Conservation (phyloP, 768 basidiomycete species). For the Harrya chromipes region DNA sequence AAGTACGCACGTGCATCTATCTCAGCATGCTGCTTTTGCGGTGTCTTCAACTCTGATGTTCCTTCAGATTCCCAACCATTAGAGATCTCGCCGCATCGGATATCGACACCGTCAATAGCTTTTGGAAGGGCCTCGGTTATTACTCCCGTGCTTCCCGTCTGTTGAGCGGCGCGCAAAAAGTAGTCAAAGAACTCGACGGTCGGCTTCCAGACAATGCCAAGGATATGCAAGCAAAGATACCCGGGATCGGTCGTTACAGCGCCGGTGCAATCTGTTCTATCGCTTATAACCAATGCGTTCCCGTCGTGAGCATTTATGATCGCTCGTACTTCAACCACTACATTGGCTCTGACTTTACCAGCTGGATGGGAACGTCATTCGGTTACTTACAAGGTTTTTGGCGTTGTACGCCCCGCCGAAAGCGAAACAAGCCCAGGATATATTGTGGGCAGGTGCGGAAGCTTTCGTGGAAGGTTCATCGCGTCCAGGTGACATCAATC, state of each 20-base stretch:
- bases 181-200: constrained; percentile 61
- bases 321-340: background rate
- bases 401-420: constrained; percentile 83
- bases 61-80: constrained; percentile 75
- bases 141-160: constrained; percentile 84
- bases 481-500: constrained; percentile 81
- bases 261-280: constrained; percentile 85
- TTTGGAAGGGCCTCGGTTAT: constrained; percentile 93
- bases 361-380: constrained; percentile 90
- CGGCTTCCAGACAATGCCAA: constrained; percentile 75
- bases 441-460: constrained; percentile 79
- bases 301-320: constrained; percentile 60
- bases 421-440: constrained; percentile 69
- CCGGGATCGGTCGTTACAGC: constrained; percentile 87
- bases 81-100: constrained; percentile 65
- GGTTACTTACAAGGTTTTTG: constrained; percentile 79
- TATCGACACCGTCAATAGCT: constrained; percentile 79
- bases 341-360: constrained; percentile 26
- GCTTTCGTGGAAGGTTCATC: constrained; percentile 56
- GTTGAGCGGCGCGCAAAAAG: constrained; percentile 79
- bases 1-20: constrained; percentile 44
- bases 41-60: background rate
- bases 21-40: background rate
- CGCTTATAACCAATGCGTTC: constrained; percentile 78
- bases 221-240: constrained; percentile 78